Evolutionary conservation across 2,329 filamentous ascomycete species (phyloP).

Genomic region (Sclerotinia glacialis): DNA sequence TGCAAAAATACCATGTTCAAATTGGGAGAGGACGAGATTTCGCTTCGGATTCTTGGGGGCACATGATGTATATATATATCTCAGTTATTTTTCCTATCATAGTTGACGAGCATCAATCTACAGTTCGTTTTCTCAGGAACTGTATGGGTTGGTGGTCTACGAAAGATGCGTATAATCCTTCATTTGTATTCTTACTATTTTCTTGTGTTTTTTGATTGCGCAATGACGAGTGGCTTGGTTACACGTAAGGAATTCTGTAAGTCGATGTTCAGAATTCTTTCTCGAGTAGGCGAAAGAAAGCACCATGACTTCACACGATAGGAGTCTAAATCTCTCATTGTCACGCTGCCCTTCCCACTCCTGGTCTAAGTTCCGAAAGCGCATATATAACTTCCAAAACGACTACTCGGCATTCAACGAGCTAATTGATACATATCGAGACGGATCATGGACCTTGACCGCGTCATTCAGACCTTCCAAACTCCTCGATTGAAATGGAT

Average conservation of each 20-base stretch:
- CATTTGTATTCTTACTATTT: background rate
- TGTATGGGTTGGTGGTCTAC: background rate
- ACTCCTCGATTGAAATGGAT: background rate
- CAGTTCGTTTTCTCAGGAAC: too few relatives aligned
- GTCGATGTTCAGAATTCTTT: background rate
- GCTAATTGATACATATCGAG: too few relatives aligned
- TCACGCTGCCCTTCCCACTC: too few relatives aligned
- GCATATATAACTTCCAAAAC: too few relatives aligned
- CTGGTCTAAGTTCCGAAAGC: too few relatives aligned
- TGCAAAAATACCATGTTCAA: background rate
- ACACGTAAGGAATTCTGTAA: background rate
- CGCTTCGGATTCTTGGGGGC: background rate
- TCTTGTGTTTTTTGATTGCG: background rate
- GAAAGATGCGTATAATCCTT: background rate
- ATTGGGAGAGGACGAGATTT: background rate
- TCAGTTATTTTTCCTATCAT: background rate
- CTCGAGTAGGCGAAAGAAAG: background rate
- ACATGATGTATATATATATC: background rate
- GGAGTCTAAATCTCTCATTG: too few relatives aligned
- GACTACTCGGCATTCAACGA: too few relatives aligned
- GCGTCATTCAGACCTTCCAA: too few relatives aligned
- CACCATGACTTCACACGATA: too few relatives aligned
- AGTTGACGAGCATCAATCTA: background rate
- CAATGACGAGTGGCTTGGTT: background rate
- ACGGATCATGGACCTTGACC: too few relatives aligned